Conservation (phyloP, 2,329 filamentous ascomycete species). For the Phialocephala subalpina region DNA sequence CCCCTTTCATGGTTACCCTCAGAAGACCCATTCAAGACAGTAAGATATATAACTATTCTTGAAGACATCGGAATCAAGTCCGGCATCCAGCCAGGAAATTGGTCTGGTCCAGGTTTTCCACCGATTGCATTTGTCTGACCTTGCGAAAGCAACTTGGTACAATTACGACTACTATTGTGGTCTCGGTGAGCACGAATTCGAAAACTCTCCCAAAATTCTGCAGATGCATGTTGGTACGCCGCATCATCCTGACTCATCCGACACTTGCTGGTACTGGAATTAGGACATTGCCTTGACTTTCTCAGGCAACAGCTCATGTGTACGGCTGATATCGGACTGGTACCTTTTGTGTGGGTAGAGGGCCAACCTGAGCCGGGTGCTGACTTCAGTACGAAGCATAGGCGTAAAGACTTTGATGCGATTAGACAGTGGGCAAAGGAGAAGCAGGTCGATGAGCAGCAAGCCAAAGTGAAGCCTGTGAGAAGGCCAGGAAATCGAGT, state of each 20-base stretch:
- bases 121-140: conserved; percentile 19
- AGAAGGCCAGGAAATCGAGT: neutral
- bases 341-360: conserved; percentile 5
- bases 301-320: conserved; percentile 7
- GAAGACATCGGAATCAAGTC: neutral
- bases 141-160: neutral
- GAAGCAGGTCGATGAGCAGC: neutral
- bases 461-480: neutral
- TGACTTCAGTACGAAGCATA: conserved; percentile 12
- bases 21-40: no score
- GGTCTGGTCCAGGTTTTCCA: conserved; percentile 19
- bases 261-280: neutral
- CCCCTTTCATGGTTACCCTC: no score
- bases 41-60: neutral
- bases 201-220: neutral
- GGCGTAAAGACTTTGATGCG: conserved; percentile 8
- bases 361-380: neutral
- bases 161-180: conserved; percentile 7
- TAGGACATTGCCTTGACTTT: conserved; percentile 1
- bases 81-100: conserved; percentile 4
- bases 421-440: neutral
- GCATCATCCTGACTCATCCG: neutral
- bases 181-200: conserved; percentile 9
- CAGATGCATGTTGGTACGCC: conserved; percentile 11
- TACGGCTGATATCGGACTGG: conserved; percentile 8